Evolutionary conservation across 2,329 filamentous ascomycete species (phyloP).

Genomic region (Fusarium sp.): DNA sequence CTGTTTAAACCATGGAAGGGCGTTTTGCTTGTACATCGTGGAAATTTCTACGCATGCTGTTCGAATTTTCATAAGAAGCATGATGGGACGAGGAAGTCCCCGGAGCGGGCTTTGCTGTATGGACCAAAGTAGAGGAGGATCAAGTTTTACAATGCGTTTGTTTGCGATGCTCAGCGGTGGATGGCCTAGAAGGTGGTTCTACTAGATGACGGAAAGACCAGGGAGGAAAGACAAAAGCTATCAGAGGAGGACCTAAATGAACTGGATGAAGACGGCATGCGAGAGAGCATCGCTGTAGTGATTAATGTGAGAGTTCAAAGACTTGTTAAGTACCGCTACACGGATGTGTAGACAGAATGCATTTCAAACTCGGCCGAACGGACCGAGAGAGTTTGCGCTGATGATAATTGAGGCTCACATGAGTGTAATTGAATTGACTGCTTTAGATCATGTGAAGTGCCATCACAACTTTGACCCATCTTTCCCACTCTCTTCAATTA

Average conservation of each 20-base stretch:
- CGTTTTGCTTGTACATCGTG: slow-evolving; percentile 26
- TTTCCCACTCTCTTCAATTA: slow-evolving; percentile 44
- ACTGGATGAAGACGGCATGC: not conserved
- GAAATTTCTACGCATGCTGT: slow-evolving; percentile 3
- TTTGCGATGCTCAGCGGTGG: slow-evolving; percentile 6
- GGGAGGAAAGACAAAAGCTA: slow-evolving; percentile 14
- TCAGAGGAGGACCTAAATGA: not conserved
- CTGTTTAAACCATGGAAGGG: slow-evolving; percentile 25
- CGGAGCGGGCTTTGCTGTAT: slow-evolving; percentile 8
- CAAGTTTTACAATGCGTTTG: not conserved
- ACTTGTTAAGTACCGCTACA: slow-evolving; percentile 2
- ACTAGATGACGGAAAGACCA: slow-evolving; percentile 15
- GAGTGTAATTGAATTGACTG: not conserved
- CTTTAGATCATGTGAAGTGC: not conserved
- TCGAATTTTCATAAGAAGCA: slow-evolving; percentile 21
- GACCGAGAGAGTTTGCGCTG: not conserved
- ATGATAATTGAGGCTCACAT: not conserved
- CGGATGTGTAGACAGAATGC: slow-evolving; percentile 10
- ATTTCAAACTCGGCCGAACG: slow-evolving; percentile 7
- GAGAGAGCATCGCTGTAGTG: slow-evolving; percentile 2
- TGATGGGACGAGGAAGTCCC: slow-evolving; percentile 22
- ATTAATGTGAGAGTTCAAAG: slow-evolving; percentile 2
- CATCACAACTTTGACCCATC: not conserved
- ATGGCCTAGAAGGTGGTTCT: slow-evolving; percentile 13
- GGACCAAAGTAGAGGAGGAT: slow-evolving; percentile 1